Evolutionary conservation across 225 moss, liverwort and hornwort genomes (phyloP).

Genomic region (Anthoceros angustus): DNA sequence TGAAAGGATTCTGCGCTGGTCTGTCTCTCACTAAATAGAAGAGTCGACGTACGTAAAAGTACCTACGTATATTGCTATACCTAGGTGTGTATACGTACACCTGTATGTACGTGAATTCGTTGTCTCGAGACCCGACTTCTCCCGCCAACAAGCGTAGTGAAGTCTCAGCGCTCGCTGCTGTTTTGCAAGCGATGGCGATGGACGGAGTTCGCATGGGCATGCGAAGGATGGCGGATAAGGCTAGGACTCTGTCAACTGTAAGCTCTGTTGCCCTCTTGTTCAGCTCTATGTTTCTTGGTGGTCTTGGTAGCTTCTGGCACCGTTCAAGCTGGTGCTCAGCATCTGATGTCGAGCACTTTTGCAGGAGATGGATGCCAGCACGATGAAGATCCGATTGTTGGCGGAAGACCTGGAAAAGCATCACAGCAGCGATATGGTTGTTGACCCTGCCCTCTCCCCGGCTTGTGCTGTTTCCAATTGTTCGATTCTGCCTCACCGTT

Average conservation of each 20-base stretch:
- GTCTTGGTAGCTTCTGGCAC: neutral
- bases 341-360: neutral
- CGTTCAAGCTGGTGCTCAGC: neutral
- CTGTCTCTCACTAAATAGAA: too few species aligned
- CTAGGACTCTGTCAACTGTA: neutral
- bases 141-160: too few species aligned
- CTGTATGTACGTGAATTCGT: too few species aligned
- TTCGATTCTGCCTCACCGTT: neutral
- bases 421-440: slow-evolving; percentile 23
- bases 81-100: too few species aligned
- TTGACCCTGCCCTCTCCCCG: neutral
- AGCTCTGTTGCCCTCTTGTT: neutral
- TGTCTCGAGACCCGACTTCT: too few species aligned
- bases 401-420: slow-evolving; percentile 56
- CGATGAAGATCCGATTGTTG: slow-evolving; percentile 45
- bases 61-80: too few species aligned
- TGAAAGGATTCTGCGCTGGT: too few species aligned
- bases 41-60: too few species aligned
- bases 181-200: neutral
- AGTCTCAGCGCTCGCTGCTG: too few species aligned
- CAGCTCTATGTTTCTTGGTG: neutral
- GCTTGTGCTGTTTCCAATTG: neutral
- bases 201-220: neutral
- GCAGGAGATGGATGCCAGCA: slow-evolving; percentile 19
- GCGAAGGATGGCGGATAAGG: neutral